A percentile compares a stretch with the other conserved stretches of the same genome.
phyloP scores from a whole-genome alignment of 305 asterid species.

The Lippia alba region DNA sequence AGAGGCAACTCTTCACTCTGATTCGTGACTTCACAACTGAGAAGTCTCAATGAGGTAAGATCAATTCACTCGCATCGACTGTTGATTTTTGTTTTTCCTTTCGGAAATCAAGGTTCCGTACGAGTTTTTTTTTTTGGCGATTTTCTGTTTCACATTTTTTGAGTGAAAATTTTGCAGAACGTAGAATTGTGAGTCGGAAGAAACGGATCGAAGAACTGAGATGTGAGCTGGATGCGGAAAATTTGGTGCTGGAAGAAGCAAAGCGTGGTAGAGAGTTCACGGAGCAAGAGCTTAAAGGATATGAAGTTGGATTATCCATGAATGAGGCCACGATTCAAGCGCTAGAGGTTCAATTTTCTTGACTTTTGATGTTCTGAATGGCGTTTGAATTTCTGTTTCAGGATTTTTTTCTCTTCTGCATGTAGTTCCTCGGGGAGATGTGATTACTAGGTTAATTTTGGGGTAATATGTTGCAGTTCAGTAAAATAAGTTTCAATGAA shows the following conservation, averaged over 20 bases:
- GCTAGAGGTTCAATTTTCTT: conserved; percentile 58
- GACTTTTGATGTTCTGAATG: not conserved
- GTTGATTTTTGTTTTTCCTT: conserved; percentile 1
- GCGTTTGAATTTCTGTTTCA: not conserved
- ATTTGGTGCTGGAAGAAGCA: conserved; percentile 59
- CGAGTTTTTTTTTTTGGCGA: not conserved
- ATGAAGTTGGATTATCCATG: conserved; percentile 71
- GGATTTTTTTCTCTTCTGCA: not conserved
- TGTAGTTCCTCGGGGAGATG: conserved; percentile 15
- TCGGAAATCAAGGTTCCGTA: conserved; percentile 15
- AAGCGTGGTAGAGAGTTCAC: conserved; percentile 67
- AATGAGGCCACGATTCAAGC: conserved; percentile 66
- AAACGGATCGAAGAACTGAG: conserved; percentile 65
- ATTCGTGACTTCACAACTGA: conserved; percentile 77
- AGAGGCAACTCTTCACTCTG: conserved; percentile 61
- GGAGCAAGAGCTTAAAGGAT: conserved; percentile 81
- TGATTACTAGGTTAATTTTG: not conserved
- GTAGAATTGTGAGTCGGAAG: conserved; percentile 63
- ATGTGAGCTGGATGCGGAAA: conserved; percentile 57
- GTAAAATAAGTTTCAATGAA: not conserved
- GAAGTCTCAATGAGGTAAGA: conserved; percentile 80
- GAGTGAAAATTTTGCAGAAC: conserved; percentile 47
- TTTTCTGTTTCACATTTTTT: not conserved
- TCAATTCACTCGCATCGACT: not conserved
- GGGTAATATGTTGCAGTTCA: not conserved